A percentile compares a stretch with the other conserved stretches of the same genome.
Conservation (phyloP, 768 basidiomycete species). For the Phylloporus sp. region DNA sequence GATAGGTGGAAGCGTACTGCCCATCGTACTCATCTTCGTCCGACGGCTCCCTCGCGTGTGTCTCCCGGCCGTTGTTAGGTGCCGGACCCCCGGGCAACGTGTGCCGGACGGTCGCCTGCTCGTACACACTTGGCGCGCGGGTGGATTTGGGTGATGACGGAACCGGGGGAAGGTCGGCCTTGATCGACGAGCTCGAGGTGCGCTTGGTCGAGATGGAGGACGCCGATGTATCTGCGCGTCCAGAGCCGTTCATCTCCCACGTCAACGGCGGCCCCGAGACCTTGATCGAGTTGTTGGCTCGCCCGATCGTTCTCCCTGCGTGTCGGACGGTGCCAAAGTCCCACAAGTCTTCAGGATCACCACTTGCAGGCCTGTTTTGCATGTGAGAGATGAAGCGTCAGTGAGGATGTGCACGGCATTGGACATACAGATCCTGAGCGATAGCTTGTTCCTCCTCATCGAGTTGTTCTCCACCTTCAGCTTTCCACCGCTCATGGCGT, state of each 20-base stretch:
- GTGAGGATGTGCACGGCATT: background rate
- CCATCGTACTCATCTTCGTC: constrained; percentile 68
- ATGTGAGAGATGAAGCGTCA: background rate
- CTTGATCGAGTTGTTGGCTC: constrained; percentile 50
- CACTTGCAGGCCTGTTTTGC: constrained; percentile 43
- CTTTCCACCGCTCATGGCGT: constrained; percentile 88
- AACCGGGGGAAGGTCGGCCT: constrained; percentile 60
- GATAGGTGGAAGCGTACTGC: constrained; percentile 49
- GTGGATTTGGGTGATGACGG: constrained; percentile 39
- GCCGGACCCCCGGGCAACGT: constrained; percentile 35
- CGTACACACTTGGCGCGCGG: constrained; percentile 36
- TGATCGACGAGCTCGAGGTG: constrained; percentile 44
- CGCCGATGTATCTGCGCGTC: constrained; percentile 37
- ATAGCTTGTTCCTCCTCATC: constrained; percentile 68
- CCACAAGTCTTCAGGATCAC: constrained; percentile 84
- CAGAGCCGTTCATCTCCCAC: constrained; percentile 72
- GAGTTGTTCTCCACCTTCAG: constrained; percentile 75
- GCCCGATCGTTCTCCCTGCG: constrained; percentile 66
- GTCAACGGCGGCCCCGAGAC: constrained; percentile 66
- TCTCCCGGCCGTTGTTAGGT: constrained; percentile 26
- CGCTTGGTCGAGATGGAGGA: constrained; percentile 32
- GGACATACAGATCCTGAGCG: constrained; percentile 60
- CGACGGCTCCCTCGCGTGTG: constrained; percentile 45
- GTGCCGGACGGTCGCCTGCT: constrained; percentile 70
- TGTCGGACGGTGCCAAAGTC: constrained; percentile 96